Evolutionary conservation across 1,284 basidiomycete species (phyloP).

Genomic region (Ceratobasidium sp.): DNA sequence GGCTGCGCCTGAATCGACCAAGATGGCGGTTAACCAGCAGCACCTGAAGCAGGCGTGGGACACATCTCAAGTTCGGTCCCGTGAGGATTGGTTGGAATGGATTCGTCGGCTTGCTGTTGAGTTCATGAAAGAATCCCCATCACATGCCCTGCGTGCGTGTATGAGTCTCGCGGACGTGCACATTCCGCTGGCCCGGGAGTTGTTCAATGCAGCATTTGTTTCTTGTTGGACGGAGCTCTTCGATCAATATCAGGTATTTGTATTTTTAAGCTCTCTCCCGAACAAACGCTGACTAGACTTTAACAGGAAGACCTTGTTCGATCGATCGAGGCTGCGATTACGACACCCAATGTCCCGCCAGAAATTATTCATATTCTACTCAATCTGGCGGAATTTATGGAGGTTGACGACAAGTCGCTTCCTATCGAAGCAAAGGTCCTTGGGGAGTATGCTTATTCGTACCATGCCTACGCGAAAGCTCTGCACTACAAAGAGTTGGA

Average conservation of each 20-base stretch:
- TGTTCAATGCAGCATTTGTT: constrained; percentile 98
- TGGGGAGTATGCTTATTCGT: constrained; percentile 92
- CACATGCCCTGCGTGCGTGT: constrained; percentile 95
- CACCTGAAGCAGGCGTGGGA: constrained; percentile 99
- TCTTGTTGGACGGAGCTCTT: constrained; percentile 98
- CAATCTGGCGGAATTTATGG: constrained; percentile 99
- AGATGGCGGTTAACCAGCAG: constrained; percentile 96
- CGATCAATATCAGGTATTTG: constrained; percentile 86
- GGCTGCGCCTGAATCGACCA: constrained; percentile 80
- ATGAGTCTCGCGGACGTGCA: constrained; percentile 93
- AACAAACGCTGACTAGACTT: constrained; percentile 33
- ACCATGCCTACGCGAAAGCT: constrained; percentile 96
- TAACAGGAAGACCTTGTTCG: constrained; percentile 88
- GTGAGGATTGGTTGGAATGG: constrained; percentile 97
- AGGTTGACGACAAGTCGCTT: constrained; percentile 96
- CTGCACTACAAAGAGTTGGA: constrained; percentile 99
- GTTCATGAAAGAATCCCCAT: constrained; percentile 98
- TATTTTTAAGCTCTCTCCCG: background rate
- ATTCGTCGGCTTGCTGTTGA: constrained; percentile 92
- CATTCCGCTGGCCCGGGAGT: constrained; percentile 87
- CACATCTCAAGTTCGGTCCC: constrained; percentile 76
- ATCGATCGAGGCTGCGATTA: constrained; percentile 89
- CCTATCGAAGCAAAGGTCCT: constrained; percentile 94
- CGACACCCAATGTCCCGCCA: constrained; percentile 77
- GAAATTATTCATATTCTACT: constrained; percentile 94